These are phyloP conservation scores for Aspergillus arachidicola DNA, from an alignment of 2,329 filamentous ascomycete genomes.

Conservation along the genomic window DNA sequence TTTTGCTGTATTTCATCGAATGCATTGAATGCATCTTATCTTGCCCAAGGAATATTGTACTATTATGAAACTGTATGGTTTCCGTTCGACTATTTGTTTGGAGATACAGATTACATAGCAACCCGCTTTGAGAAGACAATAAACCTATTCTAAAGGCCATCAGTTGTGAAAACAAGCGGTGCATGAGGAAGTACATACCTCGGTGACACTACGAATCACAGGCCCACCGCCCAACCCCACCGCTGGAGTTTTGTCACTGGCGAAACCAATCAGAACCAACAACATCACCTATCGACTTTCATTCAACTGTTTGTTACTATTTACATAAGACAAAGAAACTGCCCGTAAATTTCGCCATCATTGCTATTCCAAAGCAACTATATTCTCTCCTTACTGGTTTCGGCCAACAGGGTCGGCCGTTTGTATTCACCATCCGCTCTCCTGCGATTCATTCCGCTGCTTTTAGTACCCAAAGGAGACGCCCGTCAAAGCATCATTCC, in stretches of 20 bases:
- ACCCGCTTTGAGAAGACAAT: too few species aligned
- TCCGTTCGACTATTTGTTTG: neutral
- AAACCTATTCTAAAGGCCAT: too few species aligned
- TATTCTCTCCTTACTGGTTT: neutral
- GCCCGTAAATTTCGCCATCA: neutral
- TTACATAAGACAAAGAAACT: neutral
- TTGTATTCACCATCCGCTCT: neutral
- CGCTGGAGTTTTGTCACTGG: neutral
- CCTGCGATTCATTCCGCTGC: neutral
- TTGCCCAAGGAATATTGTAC: neutral
- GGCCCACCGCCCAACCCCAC: neutral
- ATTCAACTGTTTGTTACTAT: neutral
- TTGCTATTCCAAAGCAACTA: neutral
- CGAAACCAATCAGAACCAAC: constrained; percentile 4
- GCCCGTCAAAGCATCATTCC: neutral
- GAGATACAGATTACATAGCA: neutral
- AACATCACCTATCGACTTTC: constrained; percentile 5
- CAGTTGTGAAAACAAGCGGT: too few species aligned
- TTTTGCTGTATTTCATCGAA: neutral
- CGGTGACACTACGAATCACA: too few species aligned
- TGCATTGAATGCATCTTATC: neutral
- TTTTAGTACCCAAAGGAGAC: neutral
- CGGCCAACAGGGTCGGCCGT: neutral
- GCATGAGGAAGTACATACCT: too few species aligned
- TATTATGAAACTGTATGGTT: neutral